Base-by-base conservation (phyloP, 345 rosid genomes). In the Acer saccharum region DNA sequence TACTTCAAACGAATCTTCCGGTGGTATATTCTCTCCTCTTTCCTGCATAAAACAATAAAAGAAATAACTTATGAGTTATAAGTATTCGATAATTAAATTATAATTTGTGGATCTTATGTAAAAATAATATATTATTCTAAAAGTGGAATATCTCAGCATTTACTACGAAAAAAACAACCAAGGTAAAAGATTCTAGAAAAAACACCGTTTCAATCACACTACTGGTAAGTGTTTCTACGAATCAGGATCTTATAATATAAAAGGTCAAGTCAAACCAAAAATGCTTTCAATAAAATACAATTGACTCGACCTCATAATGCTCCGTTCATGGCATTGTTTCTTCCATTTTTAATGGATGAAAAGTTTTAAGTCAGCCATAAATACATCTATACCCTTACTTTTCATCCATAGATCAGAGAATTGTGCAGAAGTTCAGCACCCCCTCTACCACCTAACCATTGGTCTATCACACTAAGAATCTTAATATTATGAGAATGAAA, bases 1-100 rank as follows among this genome's bases (percentile, higher is more conserved):
- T 61, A 93, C 97, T 76, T 94, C 97, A 61, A 96, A 91, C 41
- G 98, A 94, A 82, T 94, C 99, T 81, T 96, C 99, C 0, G 94
- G 97, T 43, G 99, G 99, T 83, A 96, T 82, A 82, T 96, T 89
- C 87, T 96, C 99, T 75, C 98, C 97, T 86, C 99, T 89, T 91
- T 96, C 98, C 99, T 94, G 82, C 75, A 89, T 58, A 72, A 77
- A 83, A 68, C 35, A 72, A 79, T 44, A 81, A 82, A 79, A 7
- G 39, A 66, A 84, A 72, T 69, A 65, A 43, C 52, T 16, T 11
- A 70, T 80, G 21, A 78, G 70, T 25, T 67, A 57, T 8, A n/a
- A 65, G 14, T 35, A 61, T 50, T 63, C 21, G 65, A 52, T 32
- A 27, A 25, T n/a, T 62, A 25, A 25, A 5, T 61, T 48, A 43